phyloP scores from a whole-genome alignment of 306 rosid genomes.

The Alnus glutinosa region DNA sequence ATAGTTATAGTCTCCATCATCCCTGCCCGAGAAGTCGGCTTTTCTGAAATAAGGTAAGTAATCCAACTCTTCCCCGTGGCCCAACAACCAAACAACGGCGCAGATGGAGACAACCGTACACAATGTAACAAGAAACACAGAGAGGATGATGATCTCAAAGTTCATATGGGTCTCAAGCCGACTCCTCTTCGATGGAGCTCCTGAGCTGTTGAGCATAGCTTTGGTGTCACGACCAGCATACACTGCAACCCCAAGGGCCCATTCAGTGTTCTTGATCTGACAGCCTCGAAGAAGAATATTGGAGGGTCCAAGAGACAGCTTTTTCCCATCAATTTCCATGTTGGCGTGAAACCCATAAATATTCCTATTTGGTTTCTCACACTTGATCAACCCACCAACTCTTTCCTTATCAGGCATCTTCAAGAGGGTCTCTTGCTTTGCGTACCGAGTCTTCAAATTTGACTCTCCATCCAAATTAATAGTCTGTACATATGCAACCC shows the following conservation, averaged over 20 bases:
- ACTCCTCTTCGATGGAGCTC: constrained; percentile 97
- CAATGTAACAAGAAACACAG: constrained; percentile 66
- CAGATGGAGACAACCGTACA: constrained; percentile 68
- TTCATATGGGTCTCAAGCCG: constrained; percentile 92
- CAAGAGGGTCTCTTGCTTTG: constrained; percentile 85
- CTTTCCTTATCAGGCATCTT: constrained; percentile 60
- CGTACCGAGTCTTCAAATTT: constrained; percentile 89
- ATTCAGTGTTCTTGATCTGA: constrained; percentile 79
- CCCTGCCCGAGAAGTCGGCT: constrained; percentile 35
- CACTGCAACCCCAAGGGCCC: constrained; percentile 86
- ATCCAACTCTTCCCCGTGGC: constrained; percentile 49
- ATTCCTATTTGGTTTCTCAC: constrained; percentile 94
- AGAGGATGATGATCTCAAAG: constrained; percentile 76
- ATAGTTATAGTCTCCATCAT: constrained; percentile 49
- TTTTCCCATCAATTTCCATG: constrained; percentile 77
- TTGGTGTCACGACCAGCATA: constrained; percentile 93
- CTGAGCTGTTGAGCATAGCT: constrained; percentile 89
- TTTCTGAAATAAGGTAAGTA: constrained; percentile 68
- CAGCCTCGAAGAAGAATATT: constrained; percentile 89
- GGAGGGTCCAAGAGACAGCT: constrained; percentile 86
- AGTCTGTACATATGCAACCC: constrained; percentile 94
- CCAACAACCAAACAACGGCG: constrained; percentile 80
- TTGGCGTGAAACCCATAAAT: constrained; percentile 86
- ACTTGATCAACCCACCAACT: constrained; percentile 64
- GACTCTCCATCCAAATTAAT: constrained; percentile 94